These are phyloP conservation scores for Trichoderma polysporum DNA, from an alignment of 2,329 filamentous ascomycete species.

Conservation along the genomic window DNA sequence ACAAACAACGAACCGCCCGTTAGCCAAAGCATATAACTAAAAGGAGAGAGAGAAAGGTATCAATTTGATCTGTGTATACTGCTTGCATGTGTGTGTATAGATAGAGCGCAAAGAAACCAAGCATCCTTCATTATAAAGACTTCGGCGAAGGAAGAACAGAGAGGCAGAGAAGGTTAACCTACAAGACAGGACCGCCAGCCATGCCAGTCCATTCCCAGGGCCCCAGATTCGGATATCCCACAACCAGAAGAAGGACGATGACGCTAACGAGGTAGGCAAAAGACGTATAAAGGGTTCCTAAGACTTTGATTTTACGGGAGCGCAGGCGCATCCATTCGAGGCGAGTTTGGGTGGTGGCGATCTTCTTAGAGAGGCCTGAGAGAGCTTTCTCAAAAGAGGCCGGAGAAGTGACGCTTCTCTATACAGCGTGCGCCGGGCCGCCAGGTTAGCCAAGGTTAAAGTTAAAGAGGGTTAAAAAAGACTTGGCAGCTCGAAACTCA, in stretches of 20 bases:
- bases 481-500: conserved; percentile 39
- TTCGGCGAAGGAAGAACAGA: not conserved
- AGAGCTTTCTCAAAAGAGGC: conserved; percentile 92
- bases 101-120: not conserved
- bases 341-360: conserved; percentile 68
- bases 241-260: conserved; percentile 78
- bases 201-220: conserved; percentile 75
- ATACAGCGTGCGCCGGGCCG: conserved; percentile 1
- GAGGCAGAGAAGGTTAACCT: conserved; percentile 33
- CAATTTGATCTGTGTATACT: not conserved
- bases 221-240: conserved; percentile 79
- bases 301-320: conserved; percentile 74
- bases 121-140: not conserved
- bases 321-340: conserved; percentile 72
- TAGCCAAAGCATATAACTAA: not conserved
- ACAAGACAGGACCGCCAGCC: conserved; percentile 76
- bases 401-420: conserved; percentile 79
- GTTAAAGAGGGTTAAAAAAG: not conserved
- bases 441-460: not conserved
- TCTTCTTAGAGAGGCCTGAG: conserved; percentile 77
- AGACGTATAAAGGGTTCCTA: conserved; percentile 86
- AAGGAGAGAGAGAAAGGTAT: not conserved
- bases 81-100: not conserved
- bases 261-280: conserved; percentile 88
- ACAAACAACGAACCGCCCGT: not conserved